These are phyloP conservation scores for Bacterosira constricta DNA, from an alignment of 108 stramenopile genomes.

Conservation along the genomic window DNA sequence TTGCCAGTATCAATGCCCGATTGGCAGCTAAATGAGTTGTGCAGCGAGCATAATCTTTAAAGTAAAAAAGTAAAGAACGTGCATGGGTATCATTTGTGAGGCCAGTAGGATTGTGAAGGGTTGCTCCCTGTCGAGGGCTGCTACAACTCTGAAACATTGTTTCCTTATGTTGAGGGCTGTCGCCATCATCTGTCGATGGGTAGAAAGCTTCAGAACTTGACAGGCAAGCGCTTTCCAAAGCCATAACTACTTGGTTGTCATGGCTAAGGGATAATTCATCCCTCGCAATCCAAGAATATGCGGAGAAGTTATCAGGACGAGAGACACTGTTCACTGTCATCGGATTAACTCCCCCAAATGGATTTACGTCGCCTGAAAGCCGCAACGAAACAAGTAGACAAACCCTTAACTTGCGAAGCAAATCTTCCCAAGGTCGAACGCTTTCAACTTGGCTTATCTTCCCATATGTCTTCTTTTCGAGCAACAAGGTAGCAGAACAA, in stretches of 20 bases:
- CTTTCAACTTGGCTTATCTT: constrained; percentile 35
- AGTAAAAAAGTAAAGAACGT: constrained; percentile 38
- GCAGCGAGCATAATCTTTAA: constrained; percentile 41
- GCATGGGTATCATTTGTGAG: constrained; percentile 34
- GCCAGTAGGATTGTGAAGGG: constrained; percentile 32
- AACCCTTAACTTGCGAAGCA: constrained; percentile 77
- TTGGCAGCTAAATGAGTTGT: constrained; percentile 64
- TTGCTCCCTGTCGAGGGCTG: constrained; percentile 5
- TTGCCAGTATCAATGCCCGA: constrained; percentile 67
- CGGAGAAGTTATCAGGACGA: constrained; percentile 64
- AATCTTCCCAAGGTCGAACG: constrained; percentile 60
- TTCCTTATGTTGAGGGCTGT: constrained; percentile 26
- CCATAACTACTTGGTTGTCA: constrained; percentile 55
- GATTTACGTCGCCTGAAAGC: constrained; percentile 56
- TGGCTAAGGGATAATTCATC: constrained; percentile 79
- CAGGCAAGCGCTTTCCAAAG: constrained; percentile 71
- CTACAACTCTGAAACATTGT: constrained; percentile 41
- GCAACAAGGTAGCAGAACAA: constrained; percentile 52
- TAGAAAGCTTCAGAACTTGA: constrained; percentile 64
- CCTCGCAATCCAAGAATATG: constrained; percentile 72
- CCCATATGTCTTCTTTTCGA: constrained; percentile 75
- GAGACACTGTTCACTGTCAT: constrained; percentile 69
- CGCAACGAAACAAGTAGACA: constrained; percentile 73
- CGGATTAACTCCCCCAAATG: constrained; percentile 58
- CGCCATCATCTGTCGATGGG: constrained; percentile 64